Evolutionary conservation across 2,329 filamentous ascomycete species (phyloP).

Genomic region (Cephalotrichum gorgonifer): DNA sequence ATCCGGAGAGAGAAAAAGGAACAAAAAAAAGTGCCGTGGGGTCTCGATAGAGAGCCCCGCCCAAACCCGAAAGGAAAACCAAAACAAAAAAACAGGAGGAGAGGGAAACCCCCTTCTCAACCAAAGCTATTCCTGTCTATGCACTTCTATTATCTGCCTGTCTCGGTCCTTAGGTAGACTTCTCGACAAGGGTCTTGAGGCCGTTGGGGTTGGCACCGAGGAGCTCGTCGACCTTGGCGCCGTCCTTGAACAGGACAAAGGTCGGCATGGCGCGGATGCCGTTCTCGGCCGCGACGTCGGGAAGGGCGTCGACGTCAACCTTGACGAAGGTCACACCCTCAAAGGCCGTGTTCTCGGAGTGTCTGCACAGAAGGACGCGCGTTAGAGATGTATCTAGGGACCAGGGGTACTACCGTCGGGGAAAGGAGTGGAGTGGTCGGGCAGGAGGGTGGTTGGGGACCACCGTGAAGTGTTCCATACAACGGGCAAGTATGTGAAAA

Average conservation of each 20-base stretch:
- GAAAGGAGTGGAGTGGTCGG: background rate
- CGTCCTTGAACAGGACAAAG: slow-evolving; percentile 50
- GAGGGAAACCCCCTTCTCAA: too few species aligned
- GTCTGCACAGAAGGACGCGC: too few species aligned
- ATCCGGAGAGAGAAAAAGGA: background rate
- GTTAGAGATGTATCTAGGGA: too few species aligned
- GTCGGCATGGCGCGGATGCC: slow-evolving; percentile 46
- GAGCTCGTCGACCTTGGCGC: slow-evolving; percentile 17
- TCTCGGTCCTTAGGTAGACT: background rate
- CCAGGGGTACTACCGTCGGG: too few species aligned
- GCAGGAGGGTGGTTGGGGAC: background rate
- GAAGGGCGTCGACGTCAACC: slow-evolving; percentile 46
- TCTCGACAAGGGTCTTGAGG: background rate
- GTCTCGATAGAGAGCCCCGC: too few species aligned
- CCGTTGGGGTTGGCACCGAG: slow-evolving; percentile 3
- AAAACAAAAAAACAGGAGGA: too few species aligned
- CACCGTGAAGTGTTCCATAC: background rate
- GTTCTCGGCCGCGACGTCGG: slow-evolving; percentile 38
- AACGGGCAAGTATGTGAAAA: background rate
- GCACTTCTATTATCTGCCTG: background rate
- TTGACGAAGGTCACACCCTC: slow-evolving; percentile 33
- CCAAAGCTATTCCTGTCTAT: background rate
- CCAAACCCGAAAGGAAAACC: too few species aligned
- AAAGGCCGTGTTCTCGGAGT: background rate
- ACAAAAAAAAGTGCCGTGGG: too few species aligned